A percentile compares a stretch with the other conserved stretches of the same genome.
Evolutionary conservation across 192 early-diverging fungal species (phyloP).

Genomic region (Bifiguratus adelaidae): DNA sequence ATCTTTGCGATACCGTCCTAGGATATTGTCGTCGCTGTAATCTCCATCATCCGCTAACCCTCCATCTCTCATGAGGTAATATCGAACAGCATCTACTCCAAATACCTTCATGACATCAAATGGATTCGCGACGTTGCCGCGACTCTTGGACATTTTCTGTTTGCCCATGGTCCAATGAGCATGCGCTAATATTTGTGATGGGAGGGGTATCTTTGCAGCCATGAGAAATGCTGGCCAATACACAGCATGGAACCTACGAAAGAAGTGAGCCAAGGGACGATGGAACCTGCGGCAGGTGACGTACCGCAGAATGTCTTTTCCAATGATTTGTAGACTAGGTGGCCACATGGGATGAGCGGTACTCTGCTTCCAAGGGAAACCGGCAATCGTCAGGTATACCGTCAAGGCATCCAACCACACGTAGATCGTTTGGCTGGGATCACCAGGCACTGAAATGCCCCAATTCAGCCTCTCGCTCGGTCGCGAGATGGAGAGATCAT

Average conservation of each 20-base stretch:
- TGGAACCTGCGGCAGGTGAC: background rate
- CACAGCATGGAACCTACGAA: slow-evolving; percentile 80
- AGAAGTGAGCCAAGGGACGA: background rate
- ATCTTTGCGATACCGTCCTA: slow-evolving; percentile 62
- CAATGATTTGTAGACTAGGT: slow-evolving; percentile 76
- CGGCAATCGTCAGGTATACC: slow-evolving; percentile 82
- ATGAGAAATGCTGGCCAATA: slow-evolving; percentile 97
- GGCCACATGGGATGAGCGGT: slow-evolving; percentile 32
- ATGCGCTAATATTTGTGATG: slow-evolving; percentile 77
- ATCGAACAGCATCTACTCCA: slow-evolving; percentile 83
- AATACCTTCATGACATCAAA: slow-evolving; percentile 52
- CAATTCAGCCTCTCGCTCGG: slow-evolving; percentile 66
- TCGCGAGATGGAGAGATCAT: slow-evolving; percentile 83
- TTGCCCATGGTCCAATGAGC: slow-evolving; percentile 88
- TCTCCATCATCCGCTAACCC: slow-evolving; percentile 78
- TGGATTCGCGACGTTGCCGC: slow-evolving; percentile 89
- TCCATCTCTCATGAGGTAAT: slow-evolving; percentile 86
- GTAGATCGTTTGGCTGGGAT: slow-evolving; percentile 83
- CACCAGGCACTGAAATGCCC: slow-evolving; percentile 88
- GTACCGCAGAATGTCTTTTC: slow-evolving; percentile 88
- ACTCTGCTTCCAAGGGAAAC: slow-evolving; percentile 63
- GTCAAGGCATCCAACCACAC: slow-evolving; percentile 96
- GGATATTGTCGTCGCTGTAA: slow-evolving; percentile 58
- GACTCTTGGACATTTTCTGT: slow-evolving; percentile 94
- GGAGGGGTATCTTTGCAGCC: slow-evolving; percentile 71